Base-by-base conservation (phyloP, 129 eudicot species). In the Ambrosia trifida region DNA sequence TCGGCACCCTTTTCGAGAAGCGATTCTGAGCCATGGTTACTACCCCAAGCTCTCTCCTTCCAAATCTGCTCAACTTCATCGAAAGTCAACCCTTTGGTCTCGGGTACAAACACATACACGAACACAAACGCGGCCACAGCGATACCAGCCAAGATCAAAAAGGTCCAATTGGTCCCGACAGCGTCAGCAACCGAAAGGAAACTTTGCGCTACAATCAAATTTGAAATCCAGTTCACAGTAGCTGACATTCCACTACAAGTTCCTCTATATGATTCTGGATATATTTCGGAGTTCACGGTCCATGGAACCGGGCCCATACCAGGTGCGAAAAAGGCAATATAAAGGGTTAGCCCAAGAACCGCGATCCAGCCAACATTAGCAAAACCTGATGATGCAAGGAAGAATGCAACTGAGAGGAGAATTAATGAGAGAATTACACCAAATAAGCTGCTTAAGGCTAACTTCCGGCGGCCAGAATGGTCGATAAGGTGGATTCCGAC, bases 301-400 rank as follows among this genome's bases (percentile, higher is more conserved):
- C 99, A 95, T 3, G 99, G 99, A 11, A 95, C 99, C 11, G 96
- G 88, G 5, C 99, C 99, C 99, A 95, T 95, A 17, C 99, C 99
- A 0, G 99, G 97, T 2, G 99, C 80, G 28, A 95, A 95, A 76
- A 88, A 95, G 2, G 94, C 82, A 14, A 95, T 95, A 61, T 95
- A 95, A 24, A 95, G 88, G 44, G 87, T 83, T 33, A 95, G 76
- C 16, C 99, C 99, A 1, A 83, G 60, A 58, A 95, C 89, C 2
- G 99, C 97, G 28, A 90, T 20, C 98, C 98, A 89, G 13, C 95
- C 96, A 0, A 75, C 80, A 4, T 70, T 67, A 1, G 66, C 11
- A 40, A 69, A 20, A 49, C 72, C 81, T 5, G 96, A 73, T 57
- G 89, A 70, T 76, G 75, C 80, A 6, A 90, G 83, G 58, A 86